Conservation (phyloP, 345 rosid genomes). For the thale cress (Arabidopsis thaliana) region TAIR10.1 NC_003076.8:1721001-1721500, state of each 20-base stretch:
- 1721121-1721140: constrained; percentile 66
- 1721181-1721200: neutral
- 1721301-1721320: constrained; percentile 81
- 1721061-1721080: constrained; percentile 54
- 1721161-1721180: neutral
- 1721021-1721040: constrained; percentile 46
- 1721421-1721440: constrained; percentile 76
- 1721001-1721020: constrained; percentile 22
- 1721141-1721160: constrained; percentile 69
- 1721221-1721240: neutral
- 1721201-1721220: too few species aligned
- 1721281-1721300: constrained; percentile 85
- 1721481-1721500: neutral
- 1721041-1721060: constrained; percentile 55
- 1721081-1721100: constrained; percentile 57
- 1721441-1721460: neutral
- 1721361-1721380: constrained; percentile 76
- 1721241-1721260: constrained; percentile 21
- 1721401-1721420: constrained; percentile 95
- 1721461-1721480: constrained; percentile 11
- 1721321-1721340: constrained; percentile 88
- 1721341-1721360: constrained; percentile 77
- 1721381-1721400: constrained; percentile 84
- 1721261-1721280: constrained; percentile 60
- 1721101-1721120: constrained; percentile 61